These are phyloP conservation scores for Hydnomerulius pinastri DNA, from an alignment of 768 basidiomycete species.

Conservation along the genomic window DNA sequence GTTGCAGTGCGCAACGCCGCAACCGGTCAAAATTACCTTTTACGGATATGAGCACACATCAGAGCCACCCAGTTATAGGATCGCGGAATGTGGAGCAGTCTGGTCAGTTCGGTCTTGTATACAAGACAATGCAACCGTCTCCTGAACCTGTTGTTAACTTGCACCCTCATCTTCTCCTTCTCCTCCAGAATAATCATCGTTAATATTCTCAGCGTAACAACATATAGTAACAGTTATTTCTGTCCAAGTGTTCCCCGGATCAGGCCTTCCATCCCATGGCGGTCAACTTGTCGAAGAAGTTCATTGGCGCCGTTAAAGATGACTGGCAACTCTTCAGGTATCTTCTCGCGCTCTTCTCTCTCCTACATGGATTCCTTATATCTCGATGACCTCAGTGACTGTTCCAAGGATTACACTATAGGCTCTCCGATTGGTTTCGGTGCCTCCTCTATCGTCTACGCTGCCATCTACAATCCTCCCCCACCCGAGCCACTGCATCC, in stretches of 20 bases:
- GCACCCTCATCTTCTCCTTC: too few species aligned
- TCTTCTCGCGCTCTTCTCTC: slow-evolving; percentile 3
- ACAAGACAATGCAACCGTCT: too few species aligned
- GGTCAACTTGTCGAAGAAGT: slow-evolving; percentile 32
- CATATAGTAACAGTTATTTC: too few species aligned
- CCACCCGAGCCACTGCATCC: slow-evolving; percentile 35
- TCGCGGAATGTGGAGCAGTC: too few species aligned
- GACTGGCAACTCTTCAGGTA: slow-evolving; percentile 84
- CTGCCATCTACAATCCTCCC: slow-evolving; percentile 63
- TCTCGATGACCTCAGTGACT: slow-evolving; percentile 48
- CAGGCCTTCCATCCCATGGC: slow-evolving; percentile 12
- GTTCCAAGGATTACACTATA: slow-evolving; percentile 69
- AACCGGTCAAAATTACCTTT: too few species aligned
- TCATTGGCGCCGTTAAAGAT: slow-evolving; percentile 83
- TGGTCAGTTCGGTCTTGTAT: too few species aligned
- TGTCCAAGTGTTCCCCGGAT: neutral
- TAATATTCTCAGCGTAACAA: too few species aligned
- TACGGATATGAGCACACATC: too few species aligned
- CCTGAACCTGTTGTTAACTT: too few species aligned
- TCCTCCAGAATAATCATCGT: too few species aligned
- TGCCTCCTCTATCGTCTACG: slow-evolving; percentile 88
- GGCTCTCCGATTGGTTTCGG: slow-evolving; percentile 87
- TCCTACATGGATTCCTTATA: neutral
- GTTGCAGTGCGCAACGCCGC: too few species aligned
- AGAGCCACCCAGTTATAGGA: too few species aligned